These are phyloP conservation scores for Hordeum pubiflorum DNA, from an alignment of 202 grass and related monocot genomes.

Conservation along the genomic window DNA sequence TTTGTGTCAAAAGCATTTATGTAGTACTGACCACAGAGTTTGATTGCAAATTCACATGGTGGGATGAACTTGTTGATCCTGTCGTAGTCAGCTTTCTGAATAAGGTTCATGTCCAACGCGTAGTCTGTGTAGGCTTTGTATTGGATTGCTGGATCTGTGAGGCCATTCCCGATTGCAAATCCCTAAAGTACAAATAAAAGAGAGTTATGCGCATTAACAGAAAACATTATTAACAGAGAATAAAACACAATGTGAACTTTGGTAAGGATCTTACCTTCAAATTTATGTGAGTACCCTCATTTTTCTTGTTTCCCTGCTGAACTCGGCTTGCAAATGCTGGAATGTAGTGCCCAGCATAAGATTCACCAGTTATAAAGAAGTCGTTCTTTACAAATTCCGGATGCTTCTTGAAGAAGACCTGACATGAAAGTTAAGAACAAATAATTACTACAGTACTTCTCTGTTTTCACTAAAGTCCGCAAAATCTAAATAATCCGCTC, in stretches of 20 bases:
- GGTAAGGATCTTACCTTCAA: slow-evolving; percentile 46
- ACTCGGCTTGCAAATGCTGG: slow-evolving; percentile 75
- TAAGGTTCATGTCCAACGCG: slow-evolving; percentile 78
- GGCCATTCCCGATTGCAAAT: slow-evolving; percentile 81
- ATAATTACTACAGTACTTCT: background rate
- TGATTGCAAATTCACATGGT: slow-evolving; percentile 71
- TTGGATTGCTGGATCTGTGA: slow-evolving; percentile 83
- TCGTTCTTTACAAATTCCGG: slow-evolving; percentile 77
- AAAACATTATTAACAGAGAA: background rate
- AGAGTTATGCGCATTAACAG: background rate
- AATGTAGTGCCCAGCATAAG: slow-evolving; percentile 91
- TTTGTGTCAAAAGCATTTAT: background rate
- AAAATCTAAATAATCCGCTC: background rate
- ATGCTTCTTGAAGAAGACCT: slow-evolving; percentile 81
- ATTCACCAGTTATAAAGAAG: slow-evolving; percentile 84
- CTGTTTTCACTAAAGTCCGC: background rate
- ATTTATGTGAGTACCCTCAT: slow-evolving; percentile 77
- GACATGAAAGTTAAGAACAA: slow-evolving; percentile 7
- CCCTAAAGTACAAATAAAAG: slow-evolving; percentile 37
- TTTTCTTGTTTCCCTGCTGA: slow-evolving; percentile 80
- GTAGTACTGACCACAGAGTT: slow-evolving; percentile 61
- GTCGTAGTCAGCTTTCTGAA: slow-evolving; percentile 60
- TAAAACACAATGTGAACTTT: background rate
- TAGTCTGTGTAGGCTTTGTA: slow-evolving; percentile 96
- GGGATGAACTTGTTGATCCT: slow-evolving; percentile 80